Percentiles rank a stretch among this genome's conserved stretches.
These are phyloP conservation scores for Mycena olivaceomarginata DNA, from an alignment of 768 basidiomycete genomes.

Conservation along the genomic window DNA sequence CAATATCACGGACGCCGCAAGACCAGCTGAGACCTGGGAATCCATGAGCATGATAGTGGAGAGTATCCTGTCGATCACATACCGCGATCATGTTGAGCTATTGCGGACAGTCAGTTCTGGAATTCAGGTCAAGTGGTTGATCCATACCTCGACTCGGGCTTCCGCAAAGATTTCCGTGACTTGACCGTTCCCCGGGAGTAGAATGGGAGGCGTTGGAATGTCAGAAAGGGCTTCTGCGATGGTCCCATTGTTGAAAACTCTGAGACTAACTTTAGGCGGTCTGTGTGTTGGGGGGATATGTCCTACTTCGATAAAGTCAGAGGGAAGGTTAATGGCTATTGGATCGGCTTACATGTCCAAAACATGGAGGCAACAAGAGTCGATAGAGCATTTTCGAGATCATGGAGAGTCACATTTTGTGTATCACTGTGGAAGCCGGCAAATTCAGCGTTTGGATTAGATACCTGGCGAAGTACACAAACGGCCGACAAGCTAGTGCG, in stretches of 20 bases:
- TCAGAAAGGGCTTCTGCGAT: too few species aligned
- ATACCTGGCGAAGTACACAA: too few species aligned
- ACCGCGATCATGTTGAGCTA: too few species aligned
- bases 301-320: neutral
- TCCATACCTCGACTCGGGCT: slow-evolving; percentile 3
- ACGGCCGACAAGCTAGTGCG: too few species aligned
- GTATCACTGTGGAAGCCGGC: too few species aligned
- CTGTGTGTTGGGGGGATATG: slow-evolving; percentile 6
- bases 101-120: neutral
- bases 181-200: neutral
- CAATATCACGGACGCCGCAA: neutral
- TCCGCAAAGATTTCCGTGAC: neutral
- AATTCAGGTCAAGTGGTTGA: neutral
- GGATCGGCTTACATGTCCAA: slow-evolving; percentile 12
- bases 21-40: slow-evolving; percentile 10
- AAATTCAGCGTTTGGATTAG: too few species aligned
- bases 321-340: neutral
- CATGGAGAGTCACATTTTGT: too few species aligned
- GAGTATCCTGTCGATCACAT: too few species aligned
- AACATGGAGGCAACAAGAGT: slow-evolving; percentile 7
- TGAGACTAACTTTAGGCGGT: too few species aligned
- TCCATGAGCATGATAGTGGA: too few species aligned
- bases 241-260: too few species aligned
- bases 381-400: too few species aligned
- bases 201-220: neutral